A percentile compares a stretch with the other conserved stretches of the same genome.
Conservation (phyloP, 257 asterid genomes). For the Cruciata laevipes region DNA sequence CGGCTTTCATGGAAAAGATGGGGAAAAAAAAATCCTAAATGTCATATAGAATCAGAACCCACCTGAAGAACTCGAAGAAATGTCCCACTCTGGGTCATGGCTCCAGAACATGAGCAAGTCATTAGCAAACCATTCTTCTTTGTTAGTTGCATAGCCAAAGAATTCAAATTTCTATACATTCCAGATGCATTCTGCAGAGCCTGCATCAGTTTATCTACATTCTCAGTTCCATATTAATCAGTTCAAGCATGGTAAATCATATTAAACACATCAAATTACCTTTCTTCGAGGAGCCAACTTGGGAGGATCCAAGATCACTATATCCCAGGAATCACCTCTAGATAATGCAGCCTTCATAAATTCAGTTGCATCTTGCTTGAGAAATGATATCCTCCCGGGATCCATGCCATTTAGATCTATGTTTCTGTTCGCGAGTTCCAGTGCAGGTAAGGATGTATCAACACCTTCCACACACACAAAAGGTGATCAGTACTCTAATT, state of each 20-base stretch:
- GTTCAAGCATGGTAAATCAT: slow-evolving; percentile 7
- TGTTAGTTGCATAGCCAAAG: slow-evolving; percentile 84
- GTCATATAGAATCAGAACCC: slow-evolving; percentile 19
- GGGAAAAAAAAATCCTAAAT: too few species aligned
- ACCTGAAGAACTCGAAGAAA: slow-evolving; percentile 75
- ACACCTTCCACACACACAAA: slow-evolving; percentile 45
- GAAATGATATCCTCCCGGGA: slow-evolving; percentile 46
- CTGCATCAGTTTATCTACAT: too few species aligned
- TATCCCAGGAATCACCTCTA: slow-evolving; percentile 69
- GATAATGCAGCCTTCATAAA: slow-evolving; percentile 75
- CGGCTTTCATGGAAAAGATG: background rate
- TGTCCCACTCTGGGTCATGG: slow-evolving; percentile 93
- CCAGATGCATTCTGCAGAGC: slow-evolving; percentile 87
- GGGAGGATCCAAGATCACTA: slow-evolving; percentile 90
- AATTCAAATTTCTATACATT: slow-evolving; percentile 86
- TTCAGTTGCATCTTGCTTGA: slow-evolving; percentile 66
- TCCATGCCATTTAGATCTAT: slow-evolving; percentile 56
- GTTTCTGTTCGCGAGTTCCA: slow-evolving; percentile 71
- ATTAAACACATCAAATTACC: slow-evolving; percentile 27
- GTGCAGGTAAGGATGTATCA: slow-evolving; percentile 82
- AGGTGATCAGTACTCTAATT: slow-evolving; percentile 15
- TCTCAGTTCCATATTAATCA: too few species aligned
- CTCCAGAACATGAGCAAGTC: slow-evolving; percentile 99
- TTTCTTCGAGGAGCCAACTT: slow-evolving; percentile 77
- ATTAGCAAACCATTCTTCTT: slow-evolving; percentile 76